Evolutionary conservation across 768 basidiomycete genomes (phyloP).

Genomic region (Auricularia auricula-judae): DNA sequence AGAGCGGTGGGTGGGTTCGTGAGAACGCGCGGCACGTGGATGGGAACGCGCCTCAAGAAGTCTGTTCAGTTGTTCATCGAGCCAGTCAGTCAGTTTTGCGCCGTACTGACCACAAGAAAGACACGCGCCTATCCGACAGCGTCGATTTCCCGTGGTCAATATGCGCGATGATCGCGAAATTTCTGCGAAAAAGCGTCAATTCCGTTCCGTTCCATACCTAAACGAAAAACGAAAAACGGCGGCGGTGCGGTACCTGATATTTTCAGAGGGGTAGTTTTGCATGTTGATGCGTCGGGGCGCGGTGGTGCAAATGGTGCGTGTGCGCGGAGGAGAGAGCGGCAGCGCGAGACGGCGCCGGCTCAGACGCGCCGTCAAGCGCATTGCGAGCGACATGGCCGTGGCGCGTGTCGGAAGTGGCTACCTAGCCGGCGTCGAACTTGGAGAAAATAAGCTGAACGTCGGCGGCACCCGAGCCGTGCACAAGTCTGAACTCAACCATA

Average conservation of each 20-base stretch:
- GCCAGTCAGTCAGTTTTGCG: too few species aligned
- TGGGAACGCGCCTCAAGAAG: slow-evolving; percentile 51
- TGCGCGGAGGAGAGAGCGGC: background rate
- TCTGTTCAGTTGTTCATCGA: slow-evolving; percentile 23
- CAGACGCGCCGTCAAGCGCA: background rate
- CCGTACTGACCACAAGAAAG: background rate
- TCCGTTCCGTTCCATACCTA: background rate
- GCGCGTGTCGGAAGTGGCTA: background rate
- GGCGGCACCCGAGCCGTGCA: background rate
- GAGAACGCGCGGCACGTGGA: background rate
- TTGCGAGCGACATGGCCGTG: background rate
- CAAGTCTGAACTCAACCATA: background rate
- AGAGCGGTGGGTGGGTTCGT: slow-evolving; percentile 3
- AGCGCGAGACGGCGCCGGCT: background rate
- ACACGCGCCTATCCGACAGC: slow-evolving; percentile 66
- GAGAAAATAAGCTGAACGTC: background rate
- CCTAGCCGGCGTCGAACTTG: background rate
- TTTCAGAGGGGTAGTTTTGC: background rate
- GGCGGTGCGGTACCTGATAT: background rate
- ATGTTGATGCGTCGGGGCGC: background rate
- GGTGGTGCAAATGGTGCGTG: background rate
- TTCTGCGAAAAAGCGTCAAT: slow-evolving; percentile 22
- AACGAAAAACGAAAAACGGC: too few species aligned
- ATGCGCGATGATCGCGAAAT: slow-evolving; percentile 95
- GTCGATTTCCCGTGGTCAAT: slow-evolving; percentile 98